These are phyloP conservation scores for Teunomyces gatunensis DNA, from an alignment of 805 yeast genomes.

Conservation along the genomic window DNA sequence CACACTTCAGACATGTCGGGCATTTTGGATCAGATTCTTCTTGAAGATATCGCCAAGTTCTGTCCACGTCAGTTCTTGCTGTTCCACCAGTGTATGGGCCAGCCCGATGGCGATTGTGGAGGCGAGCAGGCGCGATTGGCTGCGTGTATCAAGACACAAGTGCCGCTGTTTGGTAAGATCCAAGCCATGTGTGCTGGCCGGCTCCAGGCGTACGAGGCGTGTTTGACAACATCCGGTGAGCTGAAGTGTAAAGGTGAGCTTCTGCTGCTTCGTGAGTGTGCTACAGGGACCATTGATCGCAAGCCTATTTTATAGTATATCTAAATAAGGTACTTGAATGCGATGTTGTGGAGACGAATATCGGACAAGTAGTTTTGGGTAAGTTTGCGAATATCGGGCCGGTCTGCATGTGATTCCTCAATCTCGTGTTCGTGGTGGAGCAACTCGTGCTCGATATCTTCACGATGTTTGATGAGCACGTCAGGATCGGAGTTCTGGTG, in stretches of 20 bases:
- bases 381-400: conserved; percentile 26
- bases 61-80: conserved; percentile 73
- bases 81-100: conserved; percentile 70
- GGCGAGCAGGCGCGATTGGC: conserved; percentile 57
- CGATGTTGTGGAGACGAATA: conserved; percentile 30
- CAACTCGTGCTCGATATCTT: conserved; percentile 84
- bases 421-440: conserved; percentile 84
- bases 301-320: neutral
- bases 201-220: conserved; percentile 62
- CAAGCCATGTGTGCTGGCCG: conserved; percentile 57
- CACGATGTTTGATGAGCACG: conserved; percentile 74
- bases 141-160: conserved; percentile 58
- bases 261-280: conserved; percentile 62
- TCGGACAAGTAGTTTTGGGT: conserved; percentile 30
- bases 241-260: conserved; percentile 54
- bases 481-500: conserved; percentile 81
- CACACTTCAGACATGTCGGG: neutral
- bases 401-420: conserved; percentile 47
- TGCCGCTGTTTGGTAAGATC: conserved; percentile 71
- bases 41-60: conserved; percentile 72
- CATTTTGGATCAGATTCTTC: conserved; percentile 62
- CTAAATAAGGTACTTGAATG: conserved; percentile 23
- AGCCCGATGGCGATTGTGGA: conserved; percentile 53
- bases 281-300: conserved; percentile 38
- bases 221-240: conserved; percentile 50